Evolutionary conservation across 1,139 yeast genomes (phyloP).

Genomic region (Diutina neorugosa): DNA sequence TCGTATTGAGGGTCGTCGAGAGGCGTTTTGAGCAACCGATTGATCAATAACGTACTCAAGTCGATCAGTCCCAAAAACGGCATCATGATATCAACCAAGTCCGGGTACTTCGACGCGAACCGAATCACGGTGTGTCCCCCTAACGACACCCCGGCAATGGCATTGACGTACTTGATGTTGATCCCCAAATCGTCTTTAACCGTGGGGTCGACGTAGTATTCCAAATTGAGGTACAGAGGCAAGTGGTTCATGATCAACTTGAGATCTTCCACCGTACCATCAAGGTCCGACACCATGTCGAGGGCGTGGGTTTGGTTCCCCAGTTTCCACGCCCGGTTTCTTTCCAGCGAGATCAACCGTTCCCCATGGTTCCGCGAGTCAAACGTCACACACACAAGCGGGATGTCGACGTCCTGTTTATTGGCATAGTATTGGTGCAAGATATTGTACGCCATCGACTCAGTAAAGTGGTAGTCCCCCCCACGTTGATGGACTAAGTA

Average conservation of each 20-base stretch:
- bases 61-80: conserved; percentile 51
- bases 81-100: conserved; percentile 71
- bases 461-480: conserved; percentile 18
- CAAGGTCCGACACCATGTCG: conserved; percentile 41
- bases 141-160: conserved; percentile 42
- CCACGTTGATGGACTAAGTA: conserved; percentile 30
- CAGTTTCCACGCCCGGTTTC: conserved; percentile 31
- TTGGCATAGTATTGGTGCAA: conserved; percentile 16
- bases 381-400: conserved; percentile 39
- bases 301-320: conserved; percentile 41
- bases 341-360: conserved; percentile 22
- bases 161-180: conserved; percentile 18
- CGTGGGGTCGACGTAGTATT: conserved; percentile 12
- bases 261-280: conserved; percentile 39
- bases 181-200: conserved; percentile 11
- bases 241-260: conserved; percentile 35
- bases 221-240: conserved; percentile 31
- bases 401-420: conserved; percentile 11
- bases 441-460: conserved; percentile 19
- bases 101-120: conserved; percentile 81
- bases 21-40: conserved; percentile 18
- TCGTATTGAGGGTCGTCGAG: conserved; percentile 10
- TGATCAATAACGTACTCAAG: conserved; percentile 29
- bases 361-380: conserved; percentile 55
- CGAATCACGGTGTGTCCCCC: conserved; percentile 52